A percentile compares a stretch with the other conserved stretches of the same genome.
phyloP scores from a whole-genome alignment of 2,329 filamentous ascomycete genomes.

The Alternaria metachromatica region DNA sequence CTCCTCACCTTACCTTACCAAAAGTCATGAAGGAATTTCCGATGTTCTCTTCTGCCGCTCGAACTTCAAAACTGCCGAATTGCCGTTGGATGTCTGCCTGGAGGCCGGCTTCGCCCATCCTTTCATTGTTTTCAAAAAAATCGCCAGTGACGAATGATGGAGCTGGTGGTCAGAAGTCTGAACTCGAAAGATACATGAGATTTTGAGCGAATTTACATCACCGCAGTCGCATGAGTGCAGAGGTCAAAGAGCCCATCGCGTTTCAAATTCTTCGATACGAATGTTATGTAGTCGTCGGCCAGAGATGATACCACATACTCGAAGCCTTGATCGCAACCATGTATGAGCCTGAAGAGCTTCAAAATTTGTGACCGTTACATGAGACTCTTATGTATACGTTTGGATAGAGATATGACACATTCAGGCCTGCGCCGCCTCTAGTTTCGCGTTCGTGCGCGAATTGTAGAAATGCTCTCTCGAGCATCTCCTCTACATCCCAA shows the following conservation, averaged over 20 bases:
- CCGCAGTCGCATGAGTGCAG: neutral
- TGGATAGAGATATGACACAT: too few relatives aligned
- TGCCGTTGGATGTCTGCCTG: neutral
- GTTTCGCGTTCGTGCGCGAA: too few relatives aligned
- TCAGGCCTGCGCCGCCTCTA: too few relatives aligned
- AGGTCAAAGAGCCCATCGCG: neutral
- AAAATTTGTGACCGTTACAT: too few relatives aligned
- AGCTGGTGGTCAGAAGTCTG: neutral
- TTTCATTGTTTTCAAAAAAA: neutral
- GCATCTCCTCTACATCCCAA: too few relatives aligned
- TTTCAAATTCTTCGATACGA: neutral
- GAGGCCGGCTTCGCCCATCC: rapidly evolving
- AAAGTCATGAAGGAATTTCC: too few relatives aligned
- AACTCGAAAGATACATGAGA: neutral
- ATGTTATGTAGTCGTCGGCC: neutral
- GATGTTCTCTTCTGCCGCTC: neutral
- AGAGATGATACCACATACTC: too few relatives aligned
- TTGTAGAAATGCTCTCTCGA: too few relatives aligned
- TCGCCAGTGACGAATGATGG: neutral
- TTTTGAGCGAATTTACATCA: neutral
- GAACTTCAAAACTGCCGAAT: neutral
- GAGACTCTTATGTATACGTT: too few relatives aligned
- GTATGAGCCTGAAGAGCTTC: too few relatives aligned
- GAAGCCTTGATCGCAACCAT: too few relatives aligned
- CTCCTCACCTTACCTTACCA: neutral